Base-by-base conservation (phyloP, 1,284 basidiomycete genomes). In the Cryptococcus depauperatus region DNA sequence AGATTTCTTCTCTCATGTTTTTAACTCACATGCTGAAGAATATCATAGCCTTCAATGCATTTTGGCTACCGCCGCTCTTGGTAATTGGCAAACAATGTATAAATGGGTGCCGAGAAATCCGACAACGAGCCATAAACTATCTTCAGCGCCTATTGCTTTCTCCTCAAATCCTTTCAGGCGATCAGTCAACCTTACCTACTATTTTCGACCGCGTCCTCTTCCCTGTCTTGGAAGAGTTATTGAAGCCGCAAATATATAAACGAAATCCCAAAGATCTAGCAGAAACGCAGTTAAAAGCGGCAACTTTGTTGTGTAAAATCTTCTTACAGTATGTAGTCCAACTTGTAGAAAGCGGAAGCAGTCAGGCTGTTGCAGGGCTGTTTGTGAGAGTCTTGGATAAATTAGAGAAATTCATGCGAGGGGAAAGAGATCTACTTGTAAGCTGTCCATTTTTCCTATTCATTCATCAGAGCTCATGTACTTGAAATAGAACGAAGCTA, bases 361-460 rank as follows among this genome's bases (percentile, higher is more conserved):
- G 35, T 21, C 75, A 77, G n/a, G 51, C 57, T 43, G 54, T 61
- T 11, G 84, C 93, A 52, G 75, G 83, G 25, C 35, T 65, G 38
- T 98, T 95, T 85, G 81, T 92, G 53, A 81, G 84, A 57, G 83
- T 97, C n/a, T 73, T 98, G 43, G 92, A 95, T 61, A 74, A 90
- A 47, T 76, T 29, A n/a, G 28, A 29, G 29, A 30, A n/a, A 16
- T 75, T 96, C 59, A 92, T 96, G 83, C 80, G 84, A 48, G 85
- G 89, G 57, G 81, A 82, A 59, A 77, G 80, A 47, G 90, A 92
- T 64, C 86, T 89, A 64, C 70, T 95, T 73, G 90, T 91, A 61
- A 60, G 85, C 77, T n/a, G n/a, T n/a, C n/a, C n/a, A n/a, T 37
- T 28, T 51, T 38, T 42, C 27, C 40, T 38, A 50, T 4, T 5